Evolutionary conservation across 1,284 basidiomycete genomes (phyloP), one percentile per base, ranked within the genome.

Genomic region (Chalciporus sp.): DNA sequence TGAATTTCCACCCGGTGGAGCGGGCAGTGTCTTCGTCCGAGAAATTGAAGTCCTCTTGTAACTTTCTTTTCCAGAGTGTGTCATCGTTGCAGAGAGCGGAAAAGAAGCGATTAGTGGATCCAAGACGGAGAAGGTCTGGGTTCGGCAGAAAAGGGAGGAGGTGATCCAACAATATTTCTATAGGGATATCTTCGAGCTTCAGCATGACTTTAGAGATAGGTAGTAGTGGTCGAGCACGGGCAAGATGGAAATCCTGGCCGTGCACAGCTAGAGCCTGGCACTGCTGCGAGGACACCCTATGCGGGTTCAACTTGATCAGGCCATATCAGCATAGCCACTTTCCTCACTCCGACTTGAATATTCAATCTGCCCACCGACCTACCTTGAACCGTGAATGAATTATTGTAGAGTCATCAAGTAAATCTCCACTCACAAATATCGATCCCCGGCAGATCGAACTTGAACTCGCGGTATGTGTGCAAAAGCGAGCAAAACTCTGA

Each of bases 11-110:
- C 47, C 91, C 92, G 46, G 74, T 83, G 17, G 77, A 84, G 20
- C 90, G 76, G 16, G 90, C 90, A 0, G 86, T 91, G 27, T 76
- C 79, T 39, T 79, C 75, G 5, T 83, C 82, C 12, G 83, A 78
- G 64, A 92, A 93, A 64, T 92, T 89, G 75, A 86, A 94, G 67
- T 95, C 92, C n/a, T 71, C 66, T 35, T 79, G 68, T 8, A 92
- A 77, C 60, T 83, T 88, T 29, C 79, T 76, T 62, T 86, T 86
- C 92, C 92, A 95, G 56, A 94, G 81, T 0, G 83, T 83, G 44
- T 92, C 86, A 66, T 94, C 91, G n/a, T 81, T 76, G 61, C 81
- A 81, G 17, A 90, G 62, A 7, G 65, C 49, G 14, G 80, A 74
- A 61, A 90, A 85, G 63, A 79, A 77, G 59, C 77, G 83, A 69